Base-by-base conservation (phyloP, 768 basidiomycete genomes). In the Termitomyces sp. region DNA sequence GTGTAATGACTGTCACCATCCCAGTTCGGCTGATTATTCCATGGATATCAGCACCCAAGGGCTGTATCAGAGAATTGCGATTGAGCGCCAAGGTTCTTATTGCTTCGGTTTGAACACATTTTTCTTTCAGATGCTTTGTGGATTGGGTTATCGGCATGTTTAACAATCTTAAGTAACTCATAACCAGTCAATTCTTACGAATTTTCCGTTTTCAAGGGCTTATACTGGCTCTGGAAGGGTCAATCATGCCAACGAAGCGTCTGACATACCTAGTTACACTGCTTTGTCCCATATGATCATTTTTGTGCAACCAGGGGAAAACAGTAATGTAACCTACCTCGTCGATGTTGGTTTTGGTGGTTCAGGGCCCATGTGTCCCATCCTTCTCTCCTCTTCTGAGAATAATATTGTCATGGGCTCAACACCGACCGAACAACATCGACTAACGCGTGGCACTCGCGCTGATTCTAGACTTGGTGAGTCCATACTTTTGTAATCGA, bases 311-410 rank as follows among this genome's bases (percentile, higher is more conserved):
- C 60, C 50, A 30, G 60, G 52, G 10, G 49, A 54, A 14, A n/a
- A 43, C 8, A 63, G 62, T 36, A 63, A 60, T 35, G n/a, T 54
- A 51, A 60, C 62, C 9, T 63, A 63, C 50, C 53, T 62, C 16
- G 54, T 62, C 7, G 61, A 62, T 56, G 59, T 61, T 20, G 62
- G 59, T 23, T 63, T 59, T 23, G 62, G 59, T 20, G 62, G 59
- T 33, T 60, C 59, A 23, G 62, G 62, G 14, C 55, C 48, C 23
- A 47, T 36, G 36, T 44, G 59, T 7, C 62, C 59, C 7, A 60
- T 63, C 40, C 43, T 58, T 36, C 57, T 63, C 2, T 60, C 62
- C n/a, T 36, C 59, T 55, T 56, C 56, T 2, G 49, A 50, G 4
- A 52, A 58, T 16, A 63, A 63, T 41, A 33, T 63, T 33, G 59